Conservation (phyloP, 495 filamentous ascomycete species). For the Xylaria curta region DNA sequence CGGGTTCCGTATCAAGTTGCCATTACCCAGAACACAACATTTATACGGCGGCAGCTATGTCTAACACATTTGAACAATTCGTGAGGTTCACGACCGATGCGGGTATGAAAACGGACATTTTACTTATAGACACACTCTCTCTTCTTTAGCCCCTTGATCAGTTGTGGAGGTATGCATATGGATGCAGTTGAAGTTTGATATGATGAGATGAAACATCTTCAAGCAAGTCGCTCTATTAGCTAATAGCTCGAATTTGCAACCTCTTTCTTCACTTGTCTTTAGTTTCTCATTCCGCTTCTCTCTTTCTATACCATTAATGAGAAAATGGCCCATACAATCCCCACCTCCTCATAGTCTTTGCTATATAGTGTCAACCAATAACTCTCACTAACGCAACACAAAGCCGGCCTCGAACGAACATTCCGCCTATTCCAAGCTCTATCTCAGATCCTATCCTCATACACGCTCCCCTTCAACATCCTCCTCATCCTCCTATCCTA, state of each 20-base stretch:
- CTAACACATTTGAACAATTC: conserved; percentile 46
- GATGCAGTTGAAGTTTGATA: background rate
- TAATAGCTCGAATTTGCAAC: background rate
- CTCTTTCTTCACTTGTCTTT: conserved; percentile 25
- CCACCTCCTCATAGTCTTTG: conserved; percentile 13
- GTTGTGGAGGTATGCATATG: background rate
- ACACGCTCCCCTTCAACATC: conserved; percentile 38
- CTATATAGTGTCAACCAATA: background rate
- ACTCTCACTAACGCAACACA: background rate
- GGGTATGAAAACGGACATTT: conserved; percentile 41
- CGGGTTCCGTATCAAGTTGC: background rate
- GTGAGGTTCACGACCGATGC: conserved; percentile 52
- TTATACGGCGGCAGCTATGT: conserved; percentile 22
- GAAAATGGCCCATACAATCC: background rate
- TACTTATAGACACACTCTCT: background rate
- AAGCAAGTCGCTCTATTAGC: background rate
- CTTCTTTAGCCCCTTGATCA: background rate
- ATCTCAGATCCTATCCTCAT: conserved; percentile 55
- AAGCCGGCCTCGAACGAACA: conserved; percentile 67
- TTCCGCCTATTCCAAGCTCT: conserved; percentile 66
- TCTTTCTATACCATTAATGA: background rate
- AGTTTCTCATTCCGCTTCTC: background rate
- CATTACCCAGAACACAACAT: background rate
- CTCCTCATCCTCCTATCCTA: conserved; percentile 19
- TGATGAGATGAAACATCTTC: background rate